Conservation (phyloP, 2,329 filamentous ascomycete species). For the Ceratocystis destructans region DNA sequence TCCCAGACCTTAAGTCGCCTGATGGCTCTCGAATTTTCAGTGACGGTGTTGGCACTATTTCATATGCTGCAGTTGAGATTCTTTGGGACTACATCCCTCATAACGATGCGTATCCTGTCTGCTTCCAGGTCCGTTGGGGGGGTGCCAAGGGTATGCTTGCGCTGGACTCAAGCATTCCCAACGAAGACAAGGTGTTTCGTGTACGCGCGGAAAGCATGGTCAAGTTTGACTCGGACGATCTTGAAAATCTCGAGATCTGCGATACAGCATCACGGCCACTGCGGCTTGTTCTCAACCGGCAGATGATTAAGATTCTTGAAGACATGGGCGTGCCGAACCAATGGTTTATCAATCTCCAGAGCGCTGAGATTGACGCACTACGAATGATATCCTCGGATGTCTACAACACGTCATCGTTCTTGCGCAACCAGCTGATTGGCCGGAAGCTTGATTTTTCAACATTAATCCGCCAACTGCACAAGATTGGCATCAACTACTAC, state of each 20-base stretch:
- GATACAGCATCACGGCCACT: slow-evolving; percentile 54
- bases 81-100: slow-evolving; percentile 44
- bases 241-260: slow-evolving; percentile 53
- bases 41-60: slow-evolving; percentile 68
- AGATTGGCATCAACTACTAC: slow-evolving; percentile 49
- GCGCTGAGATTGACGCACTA: slow-evolving; percentile 45
- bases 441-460: slow-evolving; percentile 44
- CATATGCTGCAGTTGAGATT: slow-evolving; percentile 40
- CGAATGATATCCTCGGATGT: slow-evolving; percentile 43
- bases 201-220: slow-evolving; percentile 60
- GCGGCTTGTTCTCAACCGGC: slow-evolving; percentile 59
- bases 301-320: slow-evolving; percentile 75
- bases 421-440: slow-evolving; percentile 49
- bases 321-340: slow-evolving; percentile 48
- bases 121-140: slow-evolving; percentile 60
- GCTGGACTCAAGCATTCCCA: slow-evolving; percentile 47
- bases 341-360: slow-evolving; percentile 54
- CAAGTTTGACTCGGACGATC: slow-evolving; percentile 52
- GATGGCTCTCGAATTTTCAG: slow-evolving; percentile 50
- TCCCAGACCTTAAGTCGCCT: slow-evolving; percentile 39
- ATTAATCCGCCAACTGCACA: slow-evolving; percentile 46
- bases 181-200: slow-evolving; percentile 42
- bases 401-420: slow-evolving; percentile 50
- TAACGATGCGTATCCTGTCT: slow-evolving; percentile 41
- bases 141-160: slow-evolving; percentile 70